These are phyloP conservation scores for Blastobotrys proliferans DNA, from an alignment of 1,139 yeast species.

Conservation along the genomic window DNA sequence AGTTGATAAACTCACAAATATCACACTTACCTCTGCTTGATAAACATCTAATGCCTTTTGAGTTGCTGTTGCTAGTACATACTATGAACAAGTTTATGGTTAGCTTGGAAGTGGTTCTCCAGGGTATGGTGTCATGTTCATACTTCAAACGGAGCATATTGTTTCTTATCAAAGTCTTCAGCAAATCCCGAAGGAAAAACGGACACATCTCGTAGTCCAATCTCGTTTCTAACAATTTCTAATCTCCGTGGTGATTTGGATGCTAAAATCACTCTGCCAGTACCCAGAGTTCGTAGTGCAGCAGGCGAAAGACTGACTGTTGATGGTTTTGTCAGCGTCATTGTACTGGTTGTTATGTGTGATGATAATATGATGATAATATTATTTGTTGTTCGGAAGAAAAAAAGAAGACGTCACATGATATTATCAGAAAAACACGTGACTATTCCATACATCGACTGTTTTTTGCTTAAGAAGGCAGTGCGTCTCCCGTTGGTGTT, in stretches of 20 bases:
- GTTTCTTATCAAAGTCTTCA: slow-evolving; percentile 63
- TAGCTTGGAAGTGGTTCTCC: not conserved
- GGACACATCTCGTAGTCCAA: slow-evolving; percentile 52
- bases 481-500: too few species aligned
- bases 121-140: not conserved
- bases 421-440: not conserved
- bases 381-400: not conserved
- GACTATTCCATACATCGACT: too few species aligned
- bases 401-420: not conserved
- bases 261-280: slow-evolving; percentile 56
- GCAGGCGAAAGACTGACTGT: slow-evolving; percentile 2
- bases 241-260: slow-evolving; percentile 79
- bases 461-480: too few species aligned
- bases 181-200: slow-evolving; percentile 59
- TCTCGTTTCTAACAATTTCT: slow-evolving; percentile 55
- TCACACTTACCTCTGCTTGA: slow-evolving; percentile 37
- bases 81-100: slow-evolving; percentile 29
- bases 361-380: not conserved
- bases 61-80: slow-evolving; percentile 66
- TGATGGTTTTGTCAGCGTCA: too few species aligned
- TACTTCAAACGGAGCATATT: slow-evolving; percentile 42
- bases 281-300: slow-evolving; percentile 3
- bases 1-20: too few species aligned
- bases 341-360: slow-evolving; percentile 1
- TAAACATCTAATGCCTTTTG: slow-evolving; percentile 63